phyloP scores from a whole-genome alignment of 441 rosid species.

The Brassica balearica region DNA sequence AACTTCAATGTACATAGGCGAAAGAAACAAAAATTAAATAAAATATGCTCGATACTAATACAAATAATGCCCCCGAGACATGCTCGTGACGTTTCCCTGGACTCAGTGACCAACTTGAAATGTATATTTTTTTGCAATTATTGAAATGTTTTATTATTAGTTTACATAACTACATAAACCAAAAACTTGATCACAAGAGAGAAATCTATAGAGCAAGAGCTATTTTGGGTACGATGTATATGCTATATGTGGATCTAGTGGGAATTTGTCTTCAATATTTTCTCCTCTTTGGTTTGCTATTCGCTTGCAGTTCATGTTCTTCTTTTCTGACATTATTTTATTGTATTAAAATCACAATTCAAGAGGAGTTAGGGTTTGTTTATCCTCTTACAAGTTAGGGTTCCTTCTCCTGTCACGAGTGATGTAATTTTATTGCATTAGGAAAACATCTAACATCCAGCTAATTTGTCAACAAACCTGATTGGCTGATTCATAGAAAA shows the following conservation, averaged over 20 bases:
- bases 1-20: neutral
- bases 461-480: neutral
- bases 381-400: neutral
- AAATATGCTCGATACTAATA: slow-evolving; percentile 1
- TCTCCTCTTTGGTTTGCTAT: neutral
- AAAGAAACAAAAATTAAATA: neutral
- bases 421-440: neutral
- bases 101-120: slow-evolving; percentile 5
- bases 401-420: neutral
- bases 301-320: neutral
- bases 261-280: neutral
- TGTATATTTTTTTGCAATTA: neutral
- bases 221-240: neutral
- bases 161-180: neutral
- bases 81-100: slow-evolving; percentile 13
- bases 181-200: neutral
- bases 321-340: neutral
- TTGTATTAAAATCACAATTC: neutral
- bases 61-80: neutral
- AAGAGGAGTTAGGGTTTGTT: neutral
- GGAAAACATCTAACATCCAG: neutral
- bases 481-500: neutral
- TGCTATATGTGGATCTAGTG: neutral
- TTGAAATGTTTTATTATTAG: neutral
- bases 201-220: neutral